Evolutionary conservation across 495 filamentous ascomycete species (phyloP), one percentile per base, ranked within the genome.

Genomic region (Neurospora tetrasperma): DNA sequence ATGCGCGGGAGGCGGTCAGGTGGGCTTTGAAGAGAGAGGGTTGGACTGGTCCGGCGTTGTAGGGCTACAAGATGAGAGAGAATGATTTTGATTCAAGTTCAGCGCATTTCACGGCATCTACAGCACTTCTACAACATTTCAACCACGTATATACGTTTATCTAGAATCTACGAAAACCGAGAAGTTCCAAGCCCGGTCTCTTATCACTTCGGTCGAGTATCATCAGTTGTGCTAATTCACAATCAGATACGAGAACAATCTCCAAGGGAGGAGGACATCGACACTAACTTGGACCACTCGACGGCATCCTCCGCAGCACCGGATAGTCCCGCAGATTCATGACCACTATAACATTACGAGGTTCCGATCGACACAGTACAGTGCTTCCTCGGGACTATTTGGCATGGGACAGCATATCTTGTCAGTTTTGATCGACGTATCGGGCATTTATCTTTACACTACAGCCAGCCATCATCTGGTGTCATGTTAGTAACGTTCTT

Each of bases 1-100:
- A 95, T 83, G 94, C 86, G 14, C 73, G 73, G 72, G 77, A 74
- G 59, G 85, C 82, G 42, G 80, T 84, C 72, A 73, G 74, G 75
- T 86, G 83, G 82, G 84, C 82, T 23, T 71, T 83, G 74, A 72
- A 75, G 73, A 74, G 74, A 72, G 82, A 83, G 74, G 80, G 78
- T 31, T 86, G 82, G 83, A 82, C 12, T 31, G 54, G 54, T 18
- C 54, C 54, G 6, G 2, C 27, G 54, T 66, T 66, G 54, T 66
- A 66, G 27, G 12, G 27, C 11, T 38, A 16, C 7, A 35, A 3
- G 12, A 66, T 11, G 27, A 16, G 7, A 31, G 46, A 4, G n/a
- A 11, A 1, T 23, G 27, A 9, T 16, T 35, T 35, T 35, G 27
- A 2, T 62, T 62, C 2, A 14, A 66, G 3, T 38, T 66, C 8